Evolutionary conservation across 139 green algal species (phyloP), one percentile per base, ranked within the genome.

Genomic region (Chlamydomonas incerta): DNA sequence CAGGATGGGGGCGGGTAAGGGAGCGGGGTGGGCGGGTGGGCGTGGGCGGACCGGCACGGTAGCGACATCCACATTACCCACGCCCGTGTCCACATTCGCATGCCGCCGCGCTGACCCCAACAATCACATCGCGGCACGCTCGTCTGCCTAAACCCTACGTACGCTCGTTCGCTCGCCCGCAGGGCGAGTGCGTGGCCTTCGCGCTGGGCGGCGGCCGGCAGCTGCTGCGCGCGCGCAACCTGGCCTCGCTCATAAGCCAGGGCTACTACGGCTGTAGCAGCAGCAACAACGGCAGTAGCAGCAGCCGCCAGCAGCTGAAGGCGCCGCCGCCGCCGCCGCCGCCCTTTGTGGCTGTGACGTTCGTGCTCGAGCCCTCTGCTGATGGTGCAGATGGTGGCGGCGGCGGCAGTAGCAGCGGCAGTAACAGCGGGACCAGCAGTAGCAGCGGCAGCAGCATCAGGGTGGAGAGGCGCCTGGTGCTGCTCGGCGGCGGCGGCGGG

Each of bases 111-210:
- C n/a, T n/a, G n/a, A n/a, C n/a, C n/a, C n/a, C n/a, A n/a, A n/a
- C n/a, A n/a, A n/a, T n/a, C n/a, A n/a, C n/a, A n/a, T n/a, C n/a
- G n/a, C n/a, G n/a, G n/a, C n/a, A n/a, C n/a, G n/a, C n/a, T n/a
- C n/a, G n/a, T n/a, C n/a, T n/a, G n/a, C n/a, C n/a, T n/a, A n/a
- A n/a, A n/a, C n/a, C n/a, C n/a, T n/a, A n/a, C n/a, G n/a, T n/a
- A n/a, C n/a, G n/a, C n/a, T n/a, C n/a, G n/a, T n/a, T n/a, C n/a
- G n/a, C n/a, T n/a, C n/a, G n/a, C n/a, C n/a, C n/a, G n/a, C 87
- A 95, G 93, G 93, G 92, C 21, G 92, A 96, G 68, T 92, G 92
- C 0, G 83, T 96, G 29, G 92, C 93, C 0, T 96, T 96, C 86
- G 93, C 88, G 1, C 83, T 96, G 69, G 93, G 93, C 0, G 93